Percentiles rank a stretch among this genome's conserved stretches.
Conservation (phyloP, 1,284 basidiomycete species). For the Limonomyces culmigenus region DNA sequence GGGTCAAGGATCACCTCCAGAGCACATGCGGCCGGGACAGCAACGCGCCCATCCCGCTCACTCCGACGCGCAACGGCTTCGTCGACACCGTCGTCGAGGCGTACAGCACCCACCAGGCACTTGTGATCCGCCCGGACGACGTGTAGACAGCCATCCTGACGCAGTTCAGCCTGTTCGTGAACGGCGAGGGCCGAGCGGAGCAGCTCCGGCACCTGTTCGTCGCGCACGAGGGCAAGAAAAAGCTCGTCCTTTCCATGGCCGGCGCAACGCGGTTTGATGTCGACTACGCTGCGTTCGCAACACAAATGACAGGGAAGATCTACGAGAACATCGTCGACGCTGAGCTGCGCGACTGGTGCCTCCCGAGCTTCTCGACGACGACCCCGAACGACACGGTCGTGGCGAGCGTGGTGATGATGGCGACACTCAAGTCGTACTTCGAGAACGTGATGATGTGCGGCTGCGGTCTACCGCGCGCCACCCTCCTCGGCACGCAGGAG, state of each 20-base stretch:
- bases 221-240: slow-evolving; percentile 18
- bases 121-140: slow-evolving; percentile 23
- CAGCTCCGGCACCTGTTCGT: slow-evolving; percentile 22
- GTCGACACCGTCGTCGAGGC: slow-evolving; percentile 20
- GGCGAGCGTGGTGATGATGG: slow-evolving; percentile 26
- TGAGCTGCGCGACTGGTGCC: slow-evolving; percentile 21
- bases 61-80: slow-evolving; percentile 19
- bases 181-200: slow-evolving; percentile 23
- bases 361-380: slow-evolving; percentile 30
- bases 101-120: slow-evolving; percentile 20
- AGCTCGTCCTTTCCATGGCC: slow-evolving; percentile 14
- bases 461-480: slow-evolving; percentile 31
- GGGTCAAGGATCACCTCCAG: too few species aligned
- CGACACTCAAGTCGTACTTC: slow-evolving; percentile 23
- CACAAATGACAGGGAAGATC: slow-evolving; percentile 18
- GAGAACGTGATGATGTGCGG: slow-evolving; percentile 12
- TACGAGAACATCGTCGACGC: slow-evolving; percentile 19
- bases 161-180: slow-evolving; percentile 22
- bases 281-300: slow-evolving; percentile 17
- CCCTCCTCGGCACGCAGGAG: slow-evolving; percentile 20
- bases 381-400: slow-evolving; percentile 21
- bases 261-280: too few species aligned
- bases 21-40: too few species aligned
- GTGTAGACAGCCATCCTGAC: slow-evolving; percentile 26
- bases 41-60: slow-evolving; percentile 9